phyloP scores from a whole-genome alignment of 1,284 basidiomycete genomes.

The Sutorius eximius region DNA sequence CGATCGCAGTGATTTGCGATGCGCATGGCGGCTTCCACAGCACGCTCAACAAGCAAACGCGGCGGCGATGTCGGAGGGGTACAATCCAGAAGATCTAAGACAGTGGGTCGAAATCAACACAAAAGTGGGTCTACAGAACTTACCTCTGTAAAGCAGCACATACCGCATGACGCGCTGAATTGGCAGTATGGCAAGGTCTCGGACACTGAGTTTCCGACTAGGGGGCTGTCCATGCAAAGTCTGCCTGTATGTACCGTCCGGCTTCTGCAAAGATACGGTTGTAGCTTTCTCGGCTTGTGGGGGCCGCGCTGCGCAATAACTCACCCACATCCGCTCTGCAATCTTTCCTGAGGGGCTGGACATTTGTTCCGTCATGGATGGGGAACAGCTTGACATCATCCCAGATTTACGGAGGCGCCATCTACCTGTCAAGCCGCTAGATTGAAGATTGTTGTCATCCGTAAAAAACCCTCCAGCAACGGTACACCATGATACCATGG shows the following conservation, averaged over 20 bases:
- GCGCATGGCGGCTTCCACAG: slow-evolving; percentile 54
- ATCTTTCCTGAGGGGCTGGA: slow-evolving; percentile 3
- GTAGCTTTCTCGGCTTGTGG: neutral
- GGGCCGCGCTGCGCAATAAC: neutral
- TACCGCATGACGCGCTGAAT: slow-evolving; percentile 71
- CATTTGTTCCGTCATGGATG: slow-evolving; percentile 6
- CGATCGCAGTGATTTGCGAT: slow-evolving; percentile 66
- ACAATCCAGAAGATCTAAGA: slow-evolving; percentile 43
- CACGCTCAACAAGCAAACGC: slow-evolving; percentile 53
- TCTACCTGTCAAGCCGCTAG: slow-evolving; percentile 15
- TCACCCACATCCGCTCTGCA: slow-evolving; percentile 4
- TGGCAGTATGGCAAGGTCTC: slow-evolving; percentile 69
- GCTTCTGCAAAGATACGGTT: neutral
- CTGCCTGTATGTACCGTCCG: slow-evolving; percentile 8
- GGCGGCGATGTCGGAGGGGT: slow-evolving; percentile 46
- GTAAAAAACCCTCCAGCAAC: slow-evolving; percentile 61
- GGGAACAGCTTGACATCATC: slow-evolving; percentile 1
- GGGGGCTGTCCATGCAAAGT: slow-evolving; percentile 30
- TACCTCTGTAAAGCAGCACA: slow-evolving; percentile 65
- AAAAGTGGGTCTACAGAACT: slow-evolving; percentile 15
- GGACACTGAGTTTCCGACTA: slow-evolving; percentile 25
- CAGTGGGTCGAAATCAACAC: neutral
- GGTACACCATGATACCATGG: slow-evolving; percentile 62
- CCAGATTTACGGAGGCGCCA: slow-evolving; percentile 29
- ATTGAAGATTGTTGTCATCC: slow-evolving; percentile 16